Conservation (phyloP, 441 rosid genomes). For the California macrophylla region DNA sequence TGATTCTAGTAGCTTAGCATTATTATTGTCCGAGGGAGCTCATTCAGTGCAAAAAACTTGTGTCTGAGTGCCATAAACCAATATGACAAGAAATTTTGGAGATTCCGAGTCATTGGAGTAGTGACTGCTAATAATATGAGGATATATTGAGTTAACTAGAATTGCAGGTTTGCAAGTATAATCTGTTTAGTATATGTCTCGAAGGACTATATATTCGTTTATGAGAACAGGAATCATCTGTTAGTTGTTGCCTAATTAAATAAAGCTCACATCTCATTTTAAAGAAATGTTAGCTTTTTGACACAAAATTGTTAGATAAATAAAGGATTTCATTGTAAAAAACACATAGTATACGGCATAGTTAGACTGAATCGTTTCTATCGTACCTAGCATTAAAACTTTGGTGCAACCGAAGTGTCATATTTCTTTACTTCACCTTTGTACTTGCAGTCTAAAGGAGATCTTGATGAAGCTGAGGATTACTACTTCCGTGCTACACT, state of each 20-base stretch:
- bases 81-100: not conserved
- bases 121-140: not conserved
- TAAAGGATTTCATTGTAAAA: not conserved
- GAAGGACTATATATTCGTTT: not conserved
- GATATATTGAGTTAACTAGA: not conserved
- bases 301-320: not conserved
- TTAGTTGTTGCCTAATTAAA: not conserved
- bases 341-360: not conserved
- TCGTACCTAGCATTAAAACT: not conserved
- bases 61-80: not conserved
- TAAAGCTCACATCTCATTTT: not conserved
- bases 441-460: constrained; percentile 50
- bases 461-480: constrained; percentile 61
- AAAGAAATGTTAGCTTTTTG: not conserved
- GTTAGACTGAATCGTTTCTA: not conserved
- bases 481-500: constrained; percentile 50
- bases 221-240: not conserved
- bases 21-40: not conserved
- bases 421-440: not conserved
- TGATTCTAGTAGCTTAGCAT: not conserved
- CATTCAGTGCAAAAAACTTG: not conserved
- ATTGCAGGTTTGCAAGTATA: not conserved
- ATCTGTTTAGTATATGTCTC: not conserved
- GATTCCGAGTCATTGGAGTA: not conserved
- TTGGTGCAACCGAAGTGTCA: not conserved